A percentile compares a stretch with the other conserved stretches of the same genome.
Evolutionary conservation across 139 green algal species (phyloP).

Genomic region (Zygnema circumcarinatum): DNA sequence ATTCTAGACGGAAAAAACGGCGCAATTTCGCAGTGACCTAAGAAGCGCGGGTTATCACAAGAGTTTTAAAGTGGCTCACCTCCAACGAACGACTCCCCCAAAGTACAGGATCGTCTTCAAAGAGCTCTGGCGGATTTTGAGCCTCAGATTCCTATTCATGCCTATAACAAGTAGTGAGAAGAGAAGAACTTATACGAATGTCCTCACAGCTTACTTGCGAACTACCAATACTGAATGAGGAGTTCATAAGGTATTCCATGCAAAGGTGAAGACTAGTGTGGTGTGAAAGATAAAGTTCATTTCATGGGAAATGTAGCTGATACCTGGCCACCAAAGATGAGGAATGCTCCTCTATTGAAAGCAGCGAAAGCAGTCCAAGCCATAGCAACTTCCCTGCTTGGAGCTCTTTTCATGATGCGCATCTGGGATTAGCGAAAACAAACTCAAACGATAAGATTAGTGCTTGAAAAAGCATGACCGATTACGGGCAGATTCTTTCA

Average conservation of each 20-base stretch:
- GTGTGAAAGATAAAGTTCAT: neutral
- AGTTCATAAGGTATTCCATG: neutral
- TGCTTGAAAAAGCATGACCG: no score
- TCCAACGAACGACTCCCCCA: no score
- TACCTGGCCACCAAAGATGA: constrained; percentile 33
- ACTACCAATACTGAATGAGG: neutral
- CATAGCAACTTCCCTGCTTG: constrained; percentile 27
- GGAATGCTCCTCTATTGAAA: constrained; percentile 27
- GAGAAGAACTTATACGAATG: neutral
- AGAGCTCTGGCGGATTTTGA: constrained; percentile 26
- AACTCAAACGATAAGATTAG: neutral
- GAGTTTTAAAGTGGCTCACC: neutral
- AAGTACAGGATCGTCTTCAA: constrained; percentile 32
- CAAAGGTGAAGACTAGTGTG: neutral
- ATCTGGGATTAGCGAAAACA: neutral
- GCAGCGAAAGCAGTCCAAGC: constrained; percentile 35
- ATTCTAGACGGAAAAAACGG: neutral
- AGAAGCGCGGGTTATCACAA: constrained; percentile 1
- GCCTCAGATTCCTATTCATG: constrained; percentile 8
- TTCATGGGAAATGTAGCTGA: neutral
- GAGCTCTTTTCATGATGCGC: constrained; percentile 33
- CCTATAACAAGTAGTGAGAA: neutral
- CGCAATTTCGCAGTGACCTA: neutral
- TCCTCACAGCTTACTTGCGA: neutral
- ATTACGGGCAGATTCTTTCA: no score